Evolutionary conservation across 768 basidiomycete genomes (phyloP), one percentile per base, ranked within the genome.

Genomic region (Fibroporia radiculosa): DNA sequence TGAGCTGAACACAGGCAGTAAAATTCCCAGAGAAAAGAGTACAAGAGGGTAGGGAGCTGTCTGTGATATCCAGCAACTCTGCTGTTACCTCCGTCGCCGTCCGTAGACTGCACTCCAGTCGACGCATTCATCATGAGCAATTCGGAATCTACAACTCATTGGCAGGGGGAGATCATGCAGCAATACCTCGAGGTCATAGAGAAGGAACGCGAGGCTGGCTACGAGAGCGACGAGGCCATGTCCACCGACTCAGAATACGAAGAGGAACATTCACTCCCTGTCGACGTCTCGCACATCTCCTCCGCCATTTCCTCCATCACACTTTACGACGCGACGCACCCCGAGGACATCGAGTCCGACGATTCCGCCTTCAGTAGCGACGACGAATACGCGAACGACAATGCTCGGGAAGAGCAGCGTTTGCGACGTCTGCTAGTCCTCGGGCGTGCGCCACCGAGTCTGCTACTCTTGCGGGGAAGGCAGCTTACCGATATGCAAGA

Each of bases 201-300:
- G 27, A 25, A 31, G 28, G 16, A 25, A 29, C 42, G 26, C 42
- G 29, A 23, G 11, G 12, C 20, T 14, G 20, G 22, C 22, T 14
- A 25, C 33, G 42, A 44, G 5, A 35, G 22, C 33, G 42, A 44
- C 23, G 31, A 33, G 11, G 42, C 42, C 6, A 44, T 44, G 42
- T 44, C 42, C 42, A 44, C 42, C 42, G 42, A 44, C 42, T 44
- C 42, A 19, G 42, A 44, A 16, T 25, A 10, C 38, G 38, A 39
- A 18, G 39, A 7, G 3, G 13, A n/a, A 3, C 18, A 16, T 26
- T 18, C 10, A 23, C 16, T 18, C 10, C 32, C 14, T 20, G 23
- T 11, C 32, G 19, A 27, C 42, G 23, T 33, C 4, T 33, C 42
- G 12, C 33, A 31, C 41, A n/a, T 35, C 23, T 20, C 42, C 31